These are phyloP conservation scores for Epichloe hybrida DNA, from an alignment of 2,329 filamentous ascomycete species.

Conservation along the genomic window DNA sequence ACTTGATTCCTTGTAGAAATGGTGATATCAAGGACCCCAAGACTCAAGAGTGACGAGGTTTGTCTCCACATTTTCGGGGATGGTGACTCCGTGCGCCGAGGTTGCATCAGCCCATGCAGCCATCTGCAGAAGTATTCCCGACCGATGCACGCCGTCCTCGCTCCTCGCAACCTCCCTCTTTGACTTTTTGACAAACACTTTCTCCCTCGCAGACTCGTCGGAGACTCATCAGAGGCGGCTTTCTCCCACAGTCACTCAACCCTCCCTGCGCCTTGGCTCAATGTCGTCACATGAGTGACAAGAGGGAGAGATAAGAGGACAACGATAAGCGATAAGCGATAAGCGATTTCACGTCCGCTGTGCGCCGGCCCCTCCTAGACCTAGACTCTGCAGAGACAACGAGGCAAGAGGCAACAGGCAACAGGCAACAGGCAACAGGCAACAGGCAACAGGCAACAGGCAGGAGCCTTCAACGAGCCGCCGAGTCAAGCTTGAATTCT, in stretches of 20 bases:
- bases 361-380: no score
- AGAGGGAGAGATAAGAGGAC: not conserved
- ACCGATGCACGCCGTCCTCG: constrained; percentile 1
- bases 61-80: no score
- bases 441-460: no score
- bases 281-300: not conserved
- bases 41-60: no score
- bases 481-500: no score
- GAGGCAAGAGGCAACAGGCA: no score
- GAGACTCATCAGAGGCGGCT: no score
- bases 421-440: no score
- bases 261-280: not conserved
- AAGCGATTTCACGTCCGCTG: no score
- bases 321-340: no score
- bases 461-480: not conserved
- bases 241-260: no score
- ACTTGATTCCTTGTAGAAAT: not conserved
- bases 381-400: no score
- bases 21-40: not conserved
- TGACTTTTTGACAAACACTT: not conserved
- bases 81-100: not conserved
- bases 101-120: not conserved
- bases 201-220: not conserved
- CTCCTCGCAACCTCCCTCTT: not conserved
- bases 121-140: constrained; percentile 4